phyloP scores from a whole-genome alignment of 768 basidiomycete species.

The Postia placenta region DNA sequence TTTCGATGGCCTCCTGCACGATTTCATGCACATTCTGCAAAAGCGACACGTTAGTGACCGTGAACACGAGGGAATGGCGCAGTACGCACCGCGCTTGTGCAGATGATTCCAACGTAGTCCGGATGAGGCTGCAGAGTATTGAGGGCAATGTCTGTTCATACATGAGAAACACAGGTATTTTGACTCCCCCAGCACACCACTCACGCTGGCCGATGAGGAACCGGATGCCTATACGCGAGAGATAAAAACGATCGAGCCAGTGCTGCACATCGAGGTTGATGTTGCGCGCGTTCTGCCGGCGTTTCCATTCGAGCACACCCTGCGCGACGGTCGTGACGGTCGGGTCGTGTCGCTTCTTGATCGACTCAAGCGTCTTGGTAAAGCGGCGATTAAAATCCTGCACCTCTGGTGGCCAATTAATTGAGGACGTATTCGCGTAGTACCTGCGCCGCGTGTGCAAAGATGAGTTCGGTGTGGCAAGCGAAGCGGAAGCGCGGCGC shows the following conservation, averaged over 20 bases:
- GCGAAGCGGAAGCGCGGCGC: not conserved
- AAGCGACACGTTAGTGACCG: constrained; percentile 4
- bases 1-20: constrained; percentile 97
- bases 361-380: constrained; percentile 78
- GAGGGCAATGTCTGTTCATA: constrained; percentile 76
- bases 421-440: constrained; percentile 68
- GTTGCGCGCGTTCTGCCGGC: constrained; percentile 54
- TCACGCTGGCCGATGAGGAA: constrained; percentile 94
- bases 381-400: constrained; percentile 90
- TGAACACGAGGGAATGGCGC: not conserved
- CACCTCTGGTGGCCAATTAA: constrained; percentile 87
- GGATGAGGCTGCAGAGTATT: constrained; percentile 87
- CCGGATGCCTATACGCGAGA: constrained; percentile 92
- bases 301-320: constrained; percentile 96
- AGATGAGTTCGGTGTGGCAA: too few species aligned
- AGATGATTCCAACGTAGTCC: constrained; percentile 97
- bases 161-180: not conserved
- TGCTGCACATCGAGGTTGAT: constrained; percentile 88
- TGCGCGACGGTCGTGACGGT: constrained; percentile 97
- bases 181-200: not conserved
- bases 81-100: constrained; percentile 73
- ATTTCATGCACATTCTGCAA: constrained; percentile 89
- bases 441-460: constrained; percentile 67
- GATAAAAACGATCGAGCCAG: constrained; percentile 96
- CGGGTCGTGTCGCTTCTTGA: constrained; percentile 94